A percentile compares a stretch with the other conserved stretches of the same genome.
Conservation (phyloP, 805 yeast species). For the Candida easanensis region DNA sequence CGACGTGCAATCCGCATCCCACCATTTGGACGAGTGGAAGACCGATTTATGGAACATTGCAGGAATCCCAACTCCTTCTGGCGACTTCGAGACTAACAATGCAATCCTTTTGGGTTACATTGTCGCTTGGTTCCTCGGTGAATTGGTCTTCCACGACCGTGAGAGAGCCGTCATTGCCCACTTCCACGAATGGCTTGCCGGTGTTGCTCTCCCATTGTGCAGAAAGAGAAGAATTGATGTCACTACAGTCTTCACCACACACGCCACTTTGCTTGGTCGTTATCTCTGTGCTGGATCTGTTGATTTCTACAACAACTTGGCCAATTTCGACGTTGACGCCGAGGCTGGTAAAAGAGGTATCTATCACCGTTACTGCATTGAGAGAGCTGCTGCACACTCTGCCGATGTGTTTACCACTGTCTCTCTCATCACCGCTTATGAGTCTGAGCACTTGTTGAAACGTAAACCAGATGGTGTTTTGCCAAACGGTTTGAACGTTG, state of each 20-base stretch:
- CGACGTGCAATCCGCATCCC: constrained; percentile 73
- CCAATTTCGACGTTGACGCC: constrained; percentile 88
- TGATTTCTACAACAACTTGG: constrained; percentile 90
- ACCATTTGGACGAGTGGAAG: constrained; percentile 87
- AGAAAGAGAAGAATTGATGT: constrained; percentile 89
- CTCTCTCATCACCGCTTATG: constrained; percentile 95
- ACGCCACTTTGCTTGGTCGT: constrained; percentile 93
- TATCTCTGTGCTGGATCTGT: constrained; percentile 95
- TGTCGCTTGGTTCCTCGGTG: constrained; percentile 97
- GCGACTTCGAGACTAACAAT: constrained; percentile 85
- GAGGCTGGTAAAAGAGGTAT: constrained; percentile 98
- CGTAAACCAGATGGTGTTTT: constrained; percentile 97
- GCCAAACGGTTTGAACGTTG: constrained; percentile 94
- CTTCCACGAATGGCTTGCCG: constrained; percentile 98
- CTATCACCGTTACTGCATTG: constrained; percentile 95
- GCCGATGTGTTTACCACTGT: constrained; percentile 98
- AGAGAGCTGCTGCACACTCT: constrained; percentile 92
- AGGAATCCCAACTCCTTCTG: constrained; percentile 91
- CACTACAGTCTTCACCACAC: constrained; percentile 95
- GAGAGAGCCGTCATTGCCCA: constrained; percentile 90
- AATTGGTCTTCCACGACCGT: constrained; percentile 77
- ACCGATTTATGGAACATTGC: constrained; percentile 86
- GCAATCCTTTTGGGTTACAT: constrained; percentile 90
- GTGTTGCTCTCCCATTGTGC: constrained; percentile 90
- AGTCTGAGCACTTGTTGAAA: constrained; percentile 86